Evolutionary conservation across 129 eudicot species (phyloP).

Genomic region (Mikania micrantha): DNA sequence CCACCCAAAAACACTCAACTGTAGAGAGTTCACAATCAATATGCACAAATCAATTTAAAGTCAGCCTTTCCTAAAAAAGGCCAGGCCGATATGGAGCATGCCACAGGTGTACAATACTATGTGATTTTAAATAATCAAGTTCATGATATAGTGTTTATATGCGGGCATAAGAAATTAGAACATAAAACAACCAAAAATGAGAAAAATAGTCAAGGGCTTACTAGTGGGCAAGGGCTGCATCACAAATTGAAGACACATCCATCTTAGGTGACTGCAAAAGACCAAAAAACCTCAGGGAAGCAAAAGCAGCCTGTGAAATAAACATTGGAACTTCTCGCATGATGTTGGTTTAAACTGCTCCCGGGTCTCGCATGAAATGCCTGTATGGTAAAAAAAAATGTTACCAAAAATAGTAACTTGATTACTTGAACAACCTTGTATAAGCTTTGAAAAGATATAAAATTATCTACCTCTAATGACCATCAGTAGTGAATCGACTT

Average conservation of each 20-base stretch:
- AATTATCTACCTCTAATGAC: slow-evolving; percentile 59
- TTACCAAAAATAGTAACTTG: background rate
- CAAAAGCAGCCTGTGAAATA: slow-evolving; percentile 42
- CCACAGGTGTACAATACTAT: no score
- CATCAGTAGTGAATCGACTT: slow-evolving; percentile 47
- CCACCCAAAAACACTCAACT: no score
- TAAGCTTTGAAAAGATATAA: background rate
- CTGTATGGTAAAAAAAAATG: background rate
- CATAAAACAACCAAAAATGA: background rate
- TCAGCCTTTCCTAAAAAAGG: no score
- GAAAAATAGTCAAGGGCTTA: slow-evolving; percentile 24
- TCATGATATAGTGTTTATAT: background rate
- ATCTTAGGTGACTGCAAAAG: slow-evolving; percentile 55
- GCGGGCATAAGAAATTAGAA: background rate
- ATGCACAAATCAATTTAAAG: no score
- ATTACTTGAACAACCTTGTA: background rate
- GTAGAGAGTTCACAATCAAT: no score
- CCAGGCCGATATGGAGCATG: no score
- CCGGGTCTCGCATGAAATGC: slow-evolving; percentile 55
- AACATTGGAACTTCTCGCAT: slow-evolving; percentile 74
- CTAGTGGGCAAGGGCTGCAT: slow-evolving; percentile 68
- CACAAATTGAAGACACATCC: slow-evolving; percentile 42
- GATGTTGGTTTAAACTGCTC: slow-evolving; percentile 71
- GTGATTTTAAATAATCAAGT: no score
- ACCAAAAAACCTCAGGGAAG: slow-evolving; percentile 41